These are phyloP conservation scores for Primulina huaijiensis DNA, from an alignment of 257 asterid species.

Conservation along the genomic window DNA sequence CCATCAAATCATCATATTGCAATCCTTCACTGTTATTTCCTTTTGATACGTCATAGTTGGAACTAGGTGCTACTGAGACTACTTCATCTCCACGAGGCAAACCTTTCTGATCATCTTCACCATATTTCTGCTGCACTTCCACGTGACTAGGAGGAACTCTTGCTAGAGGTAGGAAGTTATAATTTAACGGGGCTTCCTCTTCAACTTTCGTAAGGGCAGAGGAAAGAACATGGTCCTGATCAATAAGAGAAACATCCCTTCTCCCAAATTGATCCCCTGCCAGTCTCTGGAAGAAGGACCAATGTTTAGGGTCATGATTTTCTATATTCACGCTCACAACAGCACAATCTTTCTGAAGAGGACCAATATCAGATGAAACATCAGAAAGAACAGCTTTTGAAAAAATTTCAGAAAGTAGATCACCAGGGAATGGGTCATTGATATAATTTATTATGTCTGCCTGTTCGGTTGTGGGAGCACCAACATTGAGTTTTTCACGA, in stretches of 20 bases:
- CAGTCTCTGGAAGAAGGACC: constrained; percentile 91
- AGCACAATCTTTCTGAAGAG: constrained; percentile 58
- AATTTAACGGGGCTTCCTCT: constrained; percentile 53
- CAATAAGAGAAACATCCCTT: constrained; percentile 83
- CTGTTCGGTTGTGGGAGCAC: constrained; percentile 49
- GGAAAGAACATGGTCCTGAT: constrained; percentile 74
- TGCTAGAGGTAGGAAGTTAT: constrained; percentile 47
- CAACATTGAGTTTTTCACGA: constrained; percentile 41
- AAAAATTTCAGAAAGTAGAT: constrained; percentile 85
- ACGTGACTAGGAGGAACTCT: constrained; percentile 41
- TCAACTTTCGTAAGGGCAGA: constrained; percentile 54
- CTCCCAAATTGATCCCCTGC: constrained; percentile 78
- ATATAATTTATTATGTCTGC: constrained; percentile 85
- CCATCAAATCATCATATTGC: constrained; percentile 54
- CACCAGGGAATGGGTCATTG: constrained; percentile 81
- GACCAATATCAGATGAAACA: constrained; percentile 46
- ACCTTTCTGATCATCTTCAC: constrained; percentile 40
- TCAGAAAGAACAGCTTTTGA: constrained; percentile 69
- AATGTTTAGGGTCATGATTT: constrained; percentile 80
- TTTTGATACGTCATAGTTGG: constrained; percentile 40
- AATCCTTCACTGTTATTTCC: constrained; percentile 40
- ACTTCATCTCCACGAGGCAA: constrained; percentile 34
- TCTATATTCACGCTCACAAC: constrained; percentile 79
- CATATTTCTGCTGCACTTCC: constrained; percentile 40
- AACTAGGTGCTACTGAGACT: constrained; percentile 34